Percentiles rank a stretch among this genome's conserved stretches.
Evolutionary conservation across 306 rosid species (phyloP).

Genomic region (Fagus sylvatica): DNA sequence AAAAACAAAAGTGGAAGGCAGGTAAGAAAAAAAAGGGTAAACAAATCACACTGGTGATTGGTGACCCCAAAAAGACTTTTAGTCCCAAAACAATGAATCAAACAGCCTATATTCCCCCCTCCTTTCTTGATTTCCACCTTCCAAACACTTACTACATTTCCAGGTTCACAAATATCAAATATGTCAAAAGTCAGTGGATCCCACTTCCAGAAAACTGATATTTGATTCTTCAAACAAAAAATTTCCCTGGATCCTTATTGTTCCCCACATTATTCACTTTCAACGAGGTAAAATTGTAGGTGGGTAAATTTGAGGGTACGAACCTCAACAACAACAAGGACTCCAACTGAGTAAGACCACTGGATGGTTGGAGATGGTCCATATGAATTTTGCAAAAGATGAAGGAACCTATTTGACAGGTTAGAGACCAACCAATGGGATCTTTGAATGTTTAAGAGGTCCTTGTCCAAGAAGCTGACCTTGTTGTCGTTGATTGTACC

Average conservation of each 20-base stretch:
- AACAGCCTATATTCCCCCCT: background rate
- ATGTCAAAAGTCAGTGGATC: slow-evolving; percentile 5
- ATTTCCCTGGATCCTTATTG: background rate
- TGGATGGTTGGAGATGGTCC: no score
- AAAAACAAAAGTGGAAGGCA: background rate
- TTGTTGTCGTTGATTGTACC: no score
- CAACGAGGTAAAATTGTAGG: background rate
- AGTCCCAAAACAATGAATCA: background rate
- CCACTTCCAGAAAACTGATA: background rate
- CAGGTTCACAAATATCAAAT: background rate
- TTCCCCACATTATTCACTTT: background rate
- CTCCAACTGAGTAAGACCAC: no score
- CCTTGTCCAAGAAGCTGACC: no score
- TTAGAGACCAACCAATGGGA: no score
- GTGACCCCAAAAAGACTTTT: no score
- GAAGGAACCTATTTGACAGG: no score
- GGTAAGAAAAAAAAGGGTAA: background rate
- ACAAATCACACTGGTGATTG: background rate
- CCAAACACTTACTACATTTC: background rate
- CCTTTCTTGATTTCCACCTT: no score
- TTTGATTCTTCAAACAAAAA: background rate
- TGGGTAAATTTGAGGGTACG: no score
- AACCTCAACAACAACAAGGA: no score
- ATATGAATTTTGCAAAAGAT: no score
- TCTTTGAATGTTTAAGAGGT: no score